phyloP scores from a whole-genome alignment of 1,139 yeast genomes.

The Candida pseudoviswanathii region DNA sequence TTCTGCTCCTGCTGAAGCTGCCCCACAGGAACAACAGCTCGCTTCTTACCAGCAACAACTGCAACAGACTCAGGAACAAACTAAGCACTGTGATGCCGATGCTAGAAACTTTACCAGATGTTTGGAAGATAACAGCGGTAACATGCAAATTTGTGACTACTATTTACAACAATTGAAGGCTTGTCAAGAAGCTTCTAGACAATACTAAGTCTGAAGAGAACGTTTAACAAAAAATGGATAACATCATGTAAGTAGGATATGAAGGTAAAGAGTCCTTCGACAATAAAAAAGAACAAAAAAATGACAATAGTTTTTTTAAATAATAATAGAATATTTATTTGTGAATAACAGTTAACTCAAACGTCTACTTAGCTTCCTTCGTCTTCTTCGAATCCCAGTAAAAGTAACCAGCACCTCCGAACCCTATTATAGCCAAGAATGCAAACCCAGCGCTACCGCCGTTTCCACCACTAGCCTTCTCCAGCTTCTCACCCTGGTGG shows the following conservation, averaged over 20 bases:
- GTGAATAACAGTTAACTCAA: not conserved
- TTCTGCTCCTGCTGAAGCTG: constrained; percentile 53
- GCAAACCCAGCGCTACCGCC: constrained; percentile 10
- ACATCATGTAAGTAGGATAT: constrained; percentile 10
- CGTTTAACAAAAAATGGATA: not conserved
- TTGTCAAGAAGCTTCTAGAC: constrained; percentile 91
- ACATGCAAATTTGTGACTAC: constrained; percentile 95
- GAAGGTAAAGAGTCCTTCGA: not conserved
- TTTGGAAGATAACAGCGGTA: constrained; percentile 88
- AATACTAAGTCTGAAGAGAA: constrained; percentile 60
- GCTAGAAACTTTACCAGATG: constrained; percentile 96
- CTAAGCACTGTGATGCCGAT: constrained; percentile 79
- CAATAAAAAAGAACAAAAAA: constrained; percentile 1
- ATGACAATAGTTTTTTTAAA: not conserved
- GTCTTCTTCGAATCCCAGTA: constrained; percentile 12
- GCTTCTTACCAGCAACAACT: constrained; percentile 34
- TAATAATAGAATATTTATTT: constrained; percentile 6
- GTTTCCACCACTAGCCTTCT: constrained; percentile 10
- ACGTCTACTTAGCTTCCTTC: not conserved
- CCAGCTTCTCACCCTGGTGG: constrained; percentile 5
- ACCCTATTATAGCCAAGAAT: constrained; percentile 23
- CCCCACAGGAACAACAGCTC: constrained; percentile 45
- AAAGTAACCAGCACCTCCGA: constrained; percentile 27
- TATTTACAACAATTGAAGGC: constrained; percentile 96
- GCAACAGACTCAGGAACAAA: constrained; percentile 54